Evolutionary conservation across 2,329 filamentous ascomycete genomes (phyloP).

Genomic region (Pleomassaria siparia): DNA sequence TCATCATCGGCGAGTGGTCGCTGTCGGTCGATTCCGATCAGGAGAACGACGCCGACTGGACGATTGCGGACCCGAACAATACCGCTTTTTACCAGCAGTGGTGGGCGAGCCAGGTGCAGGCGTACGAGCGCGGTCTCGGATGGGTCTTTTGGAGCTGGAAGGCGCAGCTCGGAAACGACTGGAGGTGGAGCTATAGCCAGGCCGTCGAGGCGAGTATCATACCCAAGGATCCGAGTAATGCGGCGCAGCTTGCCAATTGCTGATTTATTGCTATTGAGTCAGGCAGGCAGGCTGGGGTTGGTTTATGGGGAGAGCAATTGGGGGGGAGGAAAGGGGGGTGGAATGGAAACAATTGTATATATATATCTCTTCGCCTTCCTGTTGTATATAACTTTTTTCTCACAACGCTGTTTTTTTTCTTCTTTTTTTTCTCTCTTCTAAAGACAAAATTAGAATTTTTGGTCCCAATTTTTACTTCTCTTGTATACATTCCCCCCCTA

Average conservation of each 20-base stretch:
- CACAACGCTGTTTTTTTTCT: too few species aligned
- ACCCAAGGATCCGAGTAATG: conserved; percentile 15
- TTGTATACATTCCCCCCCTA: too few species aligned
- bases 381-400: too few species aligned
- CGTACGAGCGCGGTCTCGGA: conserved; percentile 57
- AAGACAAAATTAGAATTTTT: too few species aligned
- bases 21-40: conserved; percentile 55
- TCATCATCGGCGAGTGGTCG: conserved; percentile 62
- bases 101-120: conserved; percentile 59
- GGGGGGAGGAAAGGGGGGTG: too few species aligned
- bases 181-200: conserved; percentile 54
- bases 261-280: too few species aligned
- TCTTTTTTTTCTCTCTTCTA: too few species aligned
- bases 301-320: too few species aligned
- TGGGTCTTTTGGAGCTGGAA: conserved; percentile 68
- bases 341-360: too few species aligned
- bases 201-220: conserved; percentile 27
- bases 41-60: conserved; percentile 50
- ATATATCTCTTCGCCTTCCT: too few species aligned
- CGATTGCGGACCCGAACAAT: conserved; percentile 33
- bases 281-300: too few species aligned
- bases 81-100: conserved; percentile 57
- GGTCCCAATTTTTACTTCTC: too few species aligned
- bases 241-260: conserved; percentile 14
- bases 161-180: conserved; percentile 48